Base-by-base conservation (phyloP, 805 yeast genomes). In the Kuraishia capsulata region DNA sequence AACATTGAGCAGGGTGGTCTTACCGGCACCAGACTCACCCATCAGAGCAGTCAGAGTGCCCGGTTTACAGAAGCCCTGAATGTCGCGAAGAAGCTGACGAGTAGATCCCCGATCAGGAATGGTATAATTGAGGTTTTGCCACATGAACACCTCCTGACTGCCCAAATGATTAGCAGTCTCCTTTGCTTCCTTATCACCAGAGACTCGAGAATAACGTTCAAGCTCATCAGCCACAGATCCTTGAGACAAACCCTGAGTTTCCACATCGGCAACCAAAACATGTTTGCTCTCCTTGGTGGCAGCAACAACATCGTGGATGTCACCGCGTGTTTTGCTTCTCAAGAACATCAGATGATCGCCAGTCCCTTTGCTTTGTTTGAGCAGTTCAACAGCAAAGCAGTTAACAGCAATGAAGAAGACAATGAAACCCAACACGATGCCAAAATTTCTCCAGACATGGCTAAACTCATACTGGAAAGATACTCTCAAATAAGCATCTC, bases 361-460 rank as follows among this genome's bases (percentile, higher is more conserved):
- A 29, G 51, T 54, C 23, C 51, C 49, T 44, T 44, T 47, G 18
- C 45, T 42, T 17, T 37, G 43, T 37, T 45, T 50, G 33, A 52
- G 43, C 25, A 44, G 41, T 34, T 58, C 63, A 32, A 52, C 44
- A 8, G 53, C 47, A 16, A 53, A 24, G 20, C 56, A 56, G 30
- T 51, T 49, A 25, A 58, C 43, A 3, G 36, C 21, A 24, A 70
- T 45, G 53, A 68, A 67, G 44, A 69, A 65, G 13, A 67, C 30
- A 29, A 62, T 54, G 47, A 64, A 70, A 4, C 54, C 71, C 47
- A 69, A 42, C 40, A 64, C 39, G 41, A 73, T 67, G 41, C 78
- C 95, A 41, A 81, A 67, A 55, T 86, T 82, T 64, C 95, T 76
- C 95, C 95, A 86, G 37, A 72, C 68, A 56, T 86, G 85, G 18